Conservation (phyloP, 2,329 filamentous ascomycete species). For the Aspergillus quadrilineatus region DNA sequence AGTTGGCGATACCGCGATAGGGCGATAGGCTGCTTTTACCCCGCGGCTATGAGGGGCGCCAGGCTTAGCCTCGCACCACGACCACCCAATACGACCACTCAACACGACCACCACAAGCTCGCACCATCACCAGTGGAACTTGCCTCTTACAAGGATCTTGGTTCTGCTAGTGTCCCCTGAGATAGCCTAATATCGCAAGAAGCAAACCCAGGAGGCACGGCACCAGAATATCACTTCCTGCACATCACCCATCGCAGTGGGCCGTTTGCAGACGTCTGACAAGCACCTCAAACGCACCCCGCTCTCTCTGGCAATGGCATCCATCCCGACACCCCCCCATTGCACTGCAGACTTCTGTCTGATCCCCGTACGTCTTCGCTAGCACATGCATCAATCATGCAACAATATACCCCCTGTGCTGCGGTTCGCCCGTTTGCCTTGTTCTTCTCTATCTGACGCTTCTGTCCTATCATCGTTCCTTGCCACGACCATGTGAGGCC, state of each 20-base stretch:
- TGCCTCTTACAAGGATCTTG: not conserved
- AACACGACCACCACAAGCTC: not conserved
- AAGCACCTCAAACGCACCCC: conserved; percentile 2
- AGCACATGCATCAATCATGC: not conserved
- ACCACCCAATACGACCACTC: not conserved
- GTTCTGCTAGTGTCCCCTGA: not conserved
- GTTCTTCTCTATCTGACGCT: not conserved
- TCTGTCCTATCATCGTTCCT: not conserved
- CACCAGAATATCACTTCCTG: not conserved
- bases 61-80: not conserved
- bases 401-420: not conserved
- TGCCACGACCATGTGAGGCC: conserved; percentile 7
- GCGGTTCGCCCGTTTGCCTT: not conserved
- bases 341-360: conserved; percentile 92
- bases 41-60: not conserved
- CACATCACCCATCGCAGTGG: not conserved
- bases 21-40: not conserved
- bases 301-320: conserved; percentile 19
- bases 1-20: not conserved
- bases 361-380: conserved; percentile 63
- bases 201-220: not conserved
- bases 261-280: not conserved
- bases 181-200: not conserved
- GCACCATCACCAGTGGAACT: not conserved
- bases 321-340: conserved; percentile 61